Conservation (phyloP, 805 yeast genomes). For the Ogataea paraovalis region DNA sequence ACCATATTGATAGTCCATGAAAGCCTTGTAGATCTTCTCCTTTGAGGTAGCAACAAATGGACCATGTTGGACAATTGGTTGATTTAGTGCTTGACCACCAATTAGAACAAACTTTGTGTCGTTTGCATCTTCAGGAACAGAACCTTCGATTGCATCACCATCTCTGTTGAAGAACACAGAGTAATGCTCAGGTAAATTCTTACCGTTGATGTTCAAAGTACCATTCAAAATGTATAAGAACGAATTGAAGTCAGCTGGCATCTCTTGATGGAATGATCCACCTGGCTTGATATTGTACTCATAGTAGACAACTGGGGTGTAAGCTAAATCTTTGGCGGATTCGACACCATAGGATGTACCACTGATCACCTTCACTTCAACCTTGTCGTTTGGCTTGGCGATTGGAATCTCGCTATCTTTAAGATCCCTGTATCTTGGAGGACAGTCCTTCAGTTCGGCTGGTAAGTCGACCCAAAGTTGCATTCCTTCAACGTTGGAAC, state of each 20-base stretch:
- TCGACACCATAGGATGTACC: constrained; percentile 77
- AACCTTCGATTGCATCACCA: constrained; percentile 59
- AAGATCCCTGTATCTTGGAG: constrained; percentile 78
- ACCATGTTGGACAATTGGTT: constrained; percentile 80
- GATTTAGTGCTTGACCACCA: constrained; percentile 73
- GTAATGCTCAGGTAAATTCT: constrained; percentile 40
- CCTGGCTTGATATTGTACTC: constrained; percentile 63
- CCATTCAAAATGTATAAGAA: constrained; percentile 71
- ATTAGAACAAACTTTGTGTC: constrained; percentile 64
- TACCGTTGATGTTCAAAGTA: constrained; percentile 43
- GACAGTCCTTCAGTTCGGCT: constrained; percentile 51
- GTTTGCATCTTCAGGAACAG: constrained; percentile 40
- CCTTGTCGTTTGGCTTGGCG: constrained; percentile 60
- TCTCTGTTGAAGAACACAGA: constrained; percentile 64
- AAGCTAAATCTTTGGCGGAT: constrained; percentile 69
- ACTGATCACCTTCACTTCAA: constrained; percentile 66
- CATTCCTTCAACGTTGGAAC: constrained; percentile 55
- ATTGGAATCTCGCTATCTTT: constrained; percentile 67
- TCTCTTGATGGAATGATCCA: constrained; percentile 55
- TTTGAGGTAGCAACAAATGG: constrained; percentile 80
- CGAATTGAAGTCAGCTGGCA: constrained; percentile 60
- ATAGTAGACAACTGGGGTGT: constrained; percentile 75
- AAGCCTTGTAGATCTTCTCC: constrained; percentile 64
- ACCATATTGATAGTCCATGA: constrained; percentile 65
- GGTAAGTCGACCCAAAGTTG: constrained; percentile 91